Conservation (phyloP, 148 eudicot species). For the Cornus florida region DNA sequence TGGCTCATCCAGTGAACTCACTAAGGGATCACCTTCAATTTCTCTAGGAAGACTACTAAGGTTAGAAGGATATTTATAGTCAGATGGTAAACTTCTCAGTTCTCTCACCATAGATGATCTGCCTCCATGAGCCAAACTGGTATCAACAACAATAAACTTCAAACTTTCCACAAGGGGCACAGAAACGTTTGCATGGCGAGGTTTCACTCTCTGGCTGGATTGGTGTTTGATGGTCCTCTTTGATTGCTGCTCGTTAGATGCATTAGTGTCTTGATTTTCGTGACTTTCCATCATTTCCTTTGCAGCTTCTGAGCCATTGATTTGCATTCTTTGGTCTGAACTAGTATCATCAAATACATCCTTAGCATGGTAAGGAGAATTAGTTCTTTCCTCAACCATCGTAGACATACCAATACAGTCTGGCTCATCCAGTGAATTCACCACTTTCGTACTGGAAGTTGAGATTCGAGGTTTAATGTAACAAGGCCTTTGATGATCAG, state of each 20-base stretch:
- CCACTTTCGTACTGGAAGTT: neutral
- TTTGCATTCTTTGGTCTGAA: neutral
- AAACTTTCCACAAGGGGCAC: constrained; percentile 13
- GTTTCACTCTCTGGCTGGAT: neutral
- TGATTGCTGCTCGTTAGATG: constrained; percentile 20
- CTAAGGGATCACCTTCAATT: too few species aligned
- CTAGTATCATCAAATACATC: constrained; percentile 2
- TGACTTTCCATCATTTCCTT: neutral
- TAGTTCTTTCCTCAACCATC: neutral
- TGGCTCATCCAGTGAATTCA: too few species aligned
- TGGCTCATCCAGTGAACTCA: too few species aligned
- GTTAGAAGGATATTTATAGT: too few species aligned
- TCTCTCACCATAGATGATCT: too few species aligned
- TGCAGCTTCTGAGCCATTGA: constrained; percentile 9
- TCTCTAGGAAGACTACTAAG: too few species aligned
- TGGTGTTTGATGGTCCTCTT: constrained; percentile 8
- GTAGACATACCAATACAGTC: constrained; percentile 15
- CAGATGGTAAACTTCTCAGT: too few species aligned
- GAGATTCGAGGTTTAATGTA: constrained; percentile 13
- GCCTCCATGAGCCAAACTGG: too few species aligned
- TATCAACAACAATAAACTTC: too few species aligned
- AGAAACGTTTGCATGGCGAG: neutral
- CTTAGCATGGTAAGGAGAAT: neutral
- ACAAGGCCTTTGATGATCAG: constrained; percentile 2
- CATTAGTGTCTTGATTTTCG: constrained; percentile 12